Base-by-base conservation (phyloP, 208 protist genomes). In the Tritrichomonas foetus region DNA sequence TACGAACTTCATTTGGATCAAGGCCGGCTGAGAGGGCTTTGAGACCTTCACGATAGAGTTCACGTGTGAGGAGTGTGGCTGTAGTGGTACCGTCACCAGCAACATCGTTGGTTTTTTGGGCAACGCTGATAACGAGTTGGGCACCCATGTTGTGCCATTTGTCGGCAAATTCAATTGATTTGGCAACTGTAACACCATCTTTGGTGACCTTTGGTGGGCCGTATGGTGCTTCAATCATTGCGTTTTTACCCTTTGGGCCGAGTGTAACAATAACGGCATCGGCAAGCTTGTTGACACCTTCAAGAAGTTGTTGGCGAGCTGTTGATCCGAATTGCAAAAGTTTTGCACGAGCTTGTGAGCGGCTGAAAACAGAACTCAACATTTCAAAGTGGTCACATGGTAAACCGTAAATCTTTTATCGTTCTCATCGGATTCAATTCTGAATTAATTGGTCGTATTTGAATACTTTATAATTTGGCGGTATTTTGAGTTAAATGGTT, bases 101-200 rank as follows among this genome's bases (percentile, higher is more conserved):
- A 3, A 95, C 27, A 94, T 96, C 96, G 61, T 97, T 96, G 14
- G 95, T 97, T 93, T 96, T 96, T 66, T 78, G 94, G 9, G 96
- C 95, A 27, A 98, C 98, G 93, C 98, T 96, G 36, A 97, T 97
- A 57, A 99, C 97, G 57, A 99, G 96, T 95, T 98, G 98, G 0
- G 99, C 99, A 82, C 99, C 99, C 66, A 99, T 95, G 96, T 99
- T 99, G 95, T 99, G 96, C 94, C 97, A 98, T 93, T 96, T 97
- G 96, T 99, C 97, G 94, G 97, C 96, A 95, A 99, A 99, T 95
- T 99, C 98, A 95, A 99, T 99, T 82, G 97, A 95, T 97, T 99
- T 99, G 44, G 99, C 99, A 2, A 99, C 99, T 39, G 99, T 99
- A 30, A 99, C 99, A 96, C 99, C 99, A 94, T 99, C 99, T 96